Base-by-base conservation (phyloP, 257 asterid genomes). In the Anisodus acutangulus region DNA sequence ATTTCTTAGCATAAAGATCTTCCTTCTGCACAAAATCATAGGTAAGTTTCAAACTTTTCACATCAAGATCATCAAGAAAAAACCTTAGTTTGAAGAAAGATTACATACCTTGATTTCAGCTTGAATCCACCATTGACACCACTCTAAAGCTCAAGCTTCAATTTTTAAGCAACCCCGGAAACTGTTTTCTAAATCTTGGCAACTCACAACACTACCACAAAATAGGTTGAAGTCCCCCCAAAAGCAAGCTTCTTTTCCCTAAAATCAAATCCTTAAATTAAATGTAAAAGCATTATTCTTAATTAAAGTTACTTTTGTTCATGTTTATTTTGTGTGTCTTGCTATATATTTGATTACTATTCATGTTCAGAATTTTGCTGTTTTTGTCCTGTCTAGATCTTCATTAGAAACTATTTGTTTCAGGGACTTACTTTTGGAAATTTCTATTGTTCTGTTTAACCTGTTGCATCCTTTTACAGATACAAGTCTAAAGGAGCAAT, bases 241-340 rank as follows among this genome's bases (percentile, higher is more conserved):
- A 57, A 79, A 88, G 49, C 19, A 68, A 80, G 35, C 82, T 86
- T 88, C 35, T 84, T 86, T 89, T 88, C 35, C 35, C 35, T 31
- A 31, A 31, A 31, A 31, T 31, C 35, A 31, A 31, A 31, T 31
- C 35, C 35, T 31, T 31, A 31, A 31, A 31, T 31, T 31, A 1
- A 31, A 31, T 31, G 35, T 31, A 31, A 31, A 31, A 31, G 35
- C 35, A 31, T 1, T 31, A 31, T 31, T 31, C 1, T 31, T 31
- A 31, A 31, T 31, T 31, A 31, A 31, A 31, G 35, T 1, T 31
- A 31, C 35, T 31, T 31, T 31, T 31, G 35, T 31, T 31, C 35
- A 31, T 31, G 35, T 31, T 31, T 31, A 1, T 31, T 31, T 31
- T 31, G 35, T 31, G 35, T 31, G 35, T 31, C 35, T 31, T 31